Evolutionary conservation across 1,139 yeast species (phyloP), one percentile per base, ranked within the genome.

Genomic region (Zhuliangozyma parablackwelliae): DNA sequence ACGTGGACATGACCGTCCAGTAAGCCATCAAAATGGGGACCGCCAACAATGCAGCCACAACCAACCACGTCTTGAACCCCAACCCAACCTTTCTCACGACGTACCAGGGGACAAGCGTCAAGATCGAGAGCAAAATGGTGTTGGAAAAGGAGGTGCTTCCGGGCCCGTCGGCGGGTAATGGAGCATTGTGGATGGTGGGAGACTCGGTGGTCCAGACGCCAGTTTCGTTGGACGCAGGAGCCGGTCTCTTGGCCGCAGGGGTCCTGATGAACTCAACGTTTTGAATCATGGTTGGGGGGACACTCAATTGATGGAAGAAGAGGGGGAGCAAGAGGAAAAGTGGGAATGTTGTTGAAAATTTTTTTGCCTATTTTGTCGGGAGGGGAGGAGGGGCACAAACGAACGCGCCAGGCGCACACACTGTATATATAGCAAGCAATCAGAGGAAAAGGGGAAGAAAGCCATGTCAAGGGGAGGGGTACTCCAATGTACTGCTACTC

Each of bases 161-260:
- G 6, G 96, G 88, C 31, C 96, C 97, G 59, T 88, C 97, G 7
- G 95, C 96, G 28, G 95, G 89, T 47, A 87, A 69, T 21, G 90
- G 90, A 9, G 94, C 95, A 58, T 88, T 88, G 51, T 82, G 77
- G 57, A 88, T 88, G 10, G 94, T 67, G 27, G 95, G 95, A 36
- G 72, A 62, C 34, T 65, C 78, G 31, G 85, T 77, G 43, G 89
- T 81, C 50, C 69, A 61, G 34, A 82, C 75, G 12, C 92, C 92
- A 42, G 65, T 66, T 40, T 61, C 74, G 30, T 63, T 64, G 29
- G 72, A 54, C 11, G 78, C 65, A 28, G 77, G 66, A 24, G 80
- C 77, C 36, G 70, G 76, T 38, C 57, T 56, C 37, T 75, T 65
- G 21, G 74, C 68, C 31, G 75, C 75, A 2, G 89, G 87, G 10